phyloP scores from a whole-genome alignment of 2,329 filamentous ascomycete species.

The Monilinia laxa region DNA sequence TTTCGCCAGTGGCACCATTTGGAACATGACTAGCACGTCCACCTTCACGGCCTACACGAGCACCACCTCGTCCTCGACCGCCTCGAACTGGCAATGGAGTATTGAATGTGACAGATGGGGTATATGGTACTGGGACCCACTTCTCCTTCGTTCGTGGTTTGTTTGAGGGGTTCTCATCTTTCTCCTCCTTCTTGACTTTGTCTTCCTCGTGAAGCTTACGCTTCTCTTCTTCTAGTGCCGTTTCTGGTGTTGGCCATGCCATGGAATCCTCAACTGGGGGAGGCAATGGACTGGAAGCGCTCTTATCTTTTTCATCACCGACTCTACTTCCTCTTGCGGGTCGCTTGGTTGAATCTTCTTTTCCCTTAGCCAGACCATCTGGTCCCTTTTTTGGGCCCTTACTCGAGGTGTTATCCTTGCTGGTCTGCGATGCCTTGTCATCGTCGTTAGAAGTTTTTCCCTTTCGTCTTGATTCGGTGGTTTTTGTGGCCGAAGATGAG shows the following conservation, averaged over 20 bases:
- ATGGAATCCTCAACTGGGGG: conserved; percentile 74
- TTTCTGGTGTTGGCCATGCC: conserved; percentile 89
- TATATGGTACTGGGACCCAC: conserved; percentile 82
- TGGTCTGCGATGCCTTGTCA: conserved; percentile 35
- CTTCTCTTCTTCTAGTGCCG: conserved; percentile 72
- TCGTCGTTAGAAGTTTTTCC: conserved; percentile 45
- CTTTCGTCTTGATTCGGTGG: conserved; percentile 44
- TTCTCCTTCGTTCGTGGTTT: conserved; percentile 70
- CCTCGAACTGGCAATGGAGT: conserved; percentile 72
- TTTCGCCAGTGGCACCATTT: conserved; percentile 35
- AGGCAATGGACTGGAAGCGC: conserved; percentile 43
- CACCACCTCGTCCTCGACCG: conserved; percentile 48
- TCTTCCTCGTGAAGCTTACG: conserved; percentile 69
- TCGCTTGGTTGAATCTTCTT: conserved; percentile 39
- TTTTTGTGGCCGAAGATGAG: conserved; percentile 35
- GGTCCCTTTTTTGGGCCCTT: conserved; percentile 44
- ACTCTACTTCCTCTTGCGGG: conserved; percentile 36
- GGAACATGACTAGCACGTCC: conserved; percentile 41
- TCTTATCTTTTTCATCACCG: conserved; percentile 40
- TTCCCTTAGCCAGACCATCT: conserved; percentile 40
- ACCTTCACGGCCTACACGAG: conserved; percentile 45
- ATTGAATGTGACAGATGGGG: conserved; percentile 81
- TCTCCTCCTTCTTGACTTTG: conserved; percentile 64
- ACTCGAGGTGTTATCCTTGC: conserved; percentile 41
- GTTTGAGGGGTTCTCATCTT: conserved; percentile 53